phyloP scores from a whole-genome alignment of 768 basidiomycete species.

The Sporobolomyces phaffii region DNA sequence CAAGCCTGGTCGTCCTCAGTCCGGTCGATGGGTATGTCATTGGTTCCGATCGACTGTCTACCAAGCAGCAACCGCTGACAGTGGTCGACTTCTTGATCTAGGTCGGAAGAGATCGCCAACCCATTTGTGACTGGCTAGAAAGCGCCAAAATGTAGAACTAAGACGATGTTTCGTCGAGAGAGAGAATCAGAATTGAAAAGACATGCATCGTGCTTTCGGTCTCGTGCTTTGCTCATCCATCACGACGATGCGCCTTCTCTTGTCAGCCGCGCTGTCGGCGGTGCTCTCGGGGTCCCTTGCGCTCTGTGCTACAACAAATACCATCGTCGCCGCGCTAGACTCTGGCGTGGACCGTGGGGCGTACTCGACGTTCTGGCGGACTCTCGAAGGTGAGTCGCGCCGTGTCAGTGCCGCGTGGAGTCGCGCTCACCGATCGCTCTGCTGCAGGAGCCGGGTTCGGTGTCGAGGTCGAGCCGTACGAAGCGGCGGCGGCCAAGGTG shows the following conservation, averaged over 20 bases:
- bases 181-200: no score
- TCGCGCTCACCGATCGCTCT: not conserved
- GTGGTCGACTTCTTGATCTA: not conserved
- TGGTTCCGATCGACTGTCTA: no score
- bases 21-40: conserved; percentile 72
- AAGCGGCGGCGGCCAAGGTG: conserved; percentile 52
- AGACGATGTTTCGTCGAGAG: no score
- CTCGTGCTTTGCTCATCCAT: no score
- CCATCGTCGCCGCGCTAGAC: conserved; percentile 76
- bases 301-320: not conserved
- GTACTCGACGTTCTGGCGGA: conserved; percentile 76
- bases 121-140: conserved; percentile 16
- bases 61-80: no score
- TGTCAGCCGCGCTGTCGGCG: not conserved
- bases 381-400: conserved; percentile 59
- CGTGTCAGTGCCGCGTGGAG: not conserved
- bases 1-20: conserved; percentile 86
- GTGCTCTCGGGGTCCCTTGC: not conserved
- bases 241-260: not conserved
- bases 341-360: conserved; percentile 59
- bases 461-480: conserved; percentile 72
- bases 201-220: not conserved
- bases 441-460: conserved; percentile 71
- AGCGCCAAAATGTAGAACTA: no score
- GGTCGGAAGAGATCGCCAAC: conserved; percentile 33